Conservation (phyloP, 1,139 yeast species). For the Diutina mesorugosa region DNA sequence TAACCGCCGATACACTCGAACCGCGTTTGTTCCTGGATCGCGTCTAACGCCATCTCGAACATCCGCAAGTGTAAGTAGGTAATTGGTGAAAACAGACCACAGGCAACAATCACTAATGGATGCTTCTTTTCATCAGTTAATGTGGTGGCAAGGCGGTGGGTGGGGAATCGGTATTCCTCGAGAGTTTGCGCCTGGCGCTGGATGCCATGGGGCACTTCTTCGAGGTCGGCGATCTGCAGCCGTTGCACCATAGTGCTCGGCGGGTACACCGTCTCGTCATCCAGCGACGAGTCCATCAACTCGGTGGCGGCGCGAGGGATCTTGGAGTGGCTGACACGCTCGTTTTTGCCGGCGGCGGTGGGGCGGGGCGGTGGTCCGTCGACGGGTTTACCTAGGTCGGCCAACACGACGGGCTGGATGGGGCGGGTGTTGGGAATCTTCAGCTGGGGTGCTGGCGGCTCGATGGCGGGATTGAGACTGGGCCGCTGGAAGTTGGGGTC, state of each 20-base stretch:
- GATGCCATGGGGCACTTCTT: slow-evolving; percentile 92
- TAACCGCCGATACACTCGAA: slow-evolving; percentile 95
- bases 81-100: slow-evolving; percentile 94
- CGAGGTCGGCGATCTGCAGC: slow-evolving; percentile 79
- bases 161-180: slow-evolving; percentile 65
- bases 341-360: neutral
- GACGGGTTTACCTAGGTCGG: slow-evolving; percentile 56
- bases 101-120: slow-evolving; percentile 90
- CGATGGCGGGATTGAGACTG: slow-evolving; percentile 41
- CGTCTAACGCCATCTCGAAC: slow-evolving; percentile 98
- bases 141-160: slow-evolving; percentile 66
- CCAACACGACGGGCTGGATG: slow-evolving; percentile 61
- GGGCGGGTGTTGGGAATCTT: slow-evolving; percentile 69
- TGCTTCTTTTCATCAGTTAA: slow-evolving; percentile 65
- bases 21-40: slow-evolving; percentile 83
- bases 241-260: slow-evolving; percentile 42
- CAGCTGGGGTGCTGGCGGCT: slow-evolving; percentile 62
- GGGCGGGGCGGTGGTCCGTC: slow-evolving; percentile 66
- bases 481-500: slow-evolving; percentile 74
- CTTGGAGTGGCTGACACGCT: slow-evolving; percentile 15
- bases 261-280: slow-evolving; percentile 22
- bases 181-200: slow-evolving; percentile 70
- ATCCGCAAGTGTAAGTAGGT: slow-evolving; percentile 88
- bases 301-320: slow-evolving; percentile 32
- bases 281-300: slow-evolving; percentile 19